Evolutionary conservation across 345 rosid species (phyloP).

Genomic region (Gossypium turneri): DNA sequence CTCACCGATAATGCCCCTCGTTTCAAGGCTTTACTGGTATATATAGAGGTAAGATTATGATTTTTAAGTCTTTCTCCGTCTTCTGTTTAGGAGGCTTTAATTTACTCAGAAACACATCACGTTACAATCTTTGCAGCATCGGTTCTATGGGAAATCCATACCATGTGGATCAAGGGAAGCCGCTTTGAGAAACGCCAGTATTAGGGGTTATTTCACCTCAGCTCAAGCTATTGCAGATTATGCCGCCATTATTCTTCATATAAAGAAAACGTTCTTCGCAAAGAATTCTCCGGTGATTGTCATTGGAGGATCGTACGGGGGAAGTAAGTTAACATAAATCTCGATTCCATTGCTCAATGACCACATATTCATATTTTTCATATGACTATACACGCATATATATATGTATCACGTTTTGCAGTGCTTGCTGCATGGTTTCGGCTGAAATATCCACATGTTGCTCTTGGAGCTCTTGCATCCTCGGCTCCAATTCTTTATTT

Average conservation of each 20-base stretch:
- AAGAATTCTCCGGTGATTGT: constrained; percentile 34
- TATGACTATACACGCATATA: not conserved
- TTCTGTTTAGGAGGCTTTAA: not conserved
- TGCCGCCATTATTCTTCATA: constrained; percentile 28
- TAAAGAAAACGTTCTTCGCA: constrained; percentile 26
- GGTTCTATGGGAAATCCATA: constrained; percentile 42
- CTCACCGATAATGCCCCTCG: constrained; percentile 28
- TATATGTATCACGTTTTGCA: constrained; percentile 8
- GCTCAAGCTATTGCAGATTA: constrained; percentile 45
- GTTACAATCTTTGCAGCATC: constrained; percentile 26
- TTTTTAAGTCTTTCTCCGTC: not conserved
- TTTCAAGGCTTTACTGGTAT: constrained; percentile 30
- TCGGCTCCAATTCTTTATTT: constrained; percentile 70
- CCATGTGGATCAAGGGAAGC: constrained; percentile 26
- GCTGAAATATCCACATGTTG: constrained; percentile 61
- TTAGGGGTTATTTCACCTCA: constrained; percentile 34
- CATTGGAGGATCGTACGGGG: constrained; percentile 44
- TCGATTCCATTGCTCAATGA: not conserved
- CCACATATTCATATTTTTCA: not conserved
- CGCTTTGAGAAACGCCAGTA: constrained; percentile 24
- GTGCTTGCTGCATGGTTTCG: constrained; percentile 77
- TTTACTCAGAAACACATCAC: not conserved
- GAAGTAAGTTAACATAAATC: constrained; percentile 29
- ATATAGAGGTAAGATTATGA: constrained; percentile 29
- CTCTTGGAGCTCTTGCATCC: constrained; percentile 62